These are phyloP conservation scores for Hordeum marinum DNA, from an alignment of 176 grass and related monocot species.

Conservation along the genomic window DNA sequence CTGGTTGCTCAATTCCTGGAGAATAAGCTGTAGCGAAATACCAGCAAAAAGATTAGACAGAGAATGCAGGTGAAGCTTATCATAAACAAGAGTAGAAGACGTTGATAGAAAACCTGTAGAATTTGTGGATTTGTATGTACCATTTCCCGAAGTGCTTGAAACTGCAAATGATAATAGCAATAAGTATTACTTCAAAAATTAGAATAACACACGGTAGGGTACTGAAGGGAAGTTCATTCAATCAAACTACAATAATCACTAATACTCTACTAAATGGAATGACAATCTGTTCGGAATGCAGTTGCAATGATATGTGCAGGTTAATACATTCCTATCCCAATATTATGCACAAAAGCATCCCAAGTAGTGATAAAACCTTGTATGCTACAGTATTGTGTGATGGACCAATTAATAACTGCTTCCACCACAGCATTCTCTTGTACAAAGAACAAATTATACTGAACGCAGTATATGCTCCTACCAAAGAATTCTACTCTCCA, in stretches of 20 bases:
- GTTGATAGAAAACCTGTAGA: conserved; percentile 56
- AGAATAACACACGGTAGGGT: neutral
- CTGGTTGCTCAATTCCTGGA: conserved; percentile 88
- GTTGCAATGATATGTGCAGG: neutral
- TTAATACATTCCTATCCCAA: neutral
- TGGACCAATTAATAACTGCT: neutral
- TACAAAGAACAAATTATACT: neutral
- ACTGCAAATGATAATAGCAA: conserved; percentile 55
- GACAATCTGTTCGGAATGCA: neutral
- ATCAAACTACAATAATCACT: neutral
- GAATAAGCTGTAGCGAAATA: conserved; percentile 76
- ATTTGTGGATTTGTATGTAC: conserved; percentile 97
- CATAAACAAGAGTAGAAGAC: conserved; percentile 22
- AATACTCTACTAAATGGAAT: neutral
- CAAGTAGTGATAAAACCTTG: neutral
- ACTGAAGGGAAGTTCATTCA: neutral
- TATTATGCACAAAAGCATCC: neutral
- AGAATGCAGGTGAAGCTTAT: conserved; percentile 1
- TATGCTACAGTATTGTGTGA: neutral
- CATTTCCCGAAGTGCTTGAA: conserved; percentile 85
- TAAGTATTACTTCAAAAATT: conserved; percentile 20
- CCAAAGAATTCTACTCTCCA: neutral
- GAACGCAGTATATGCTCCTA: neutral
- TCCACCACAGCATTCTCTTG: neutral
- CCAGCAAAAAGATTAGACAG: conserved; percentile 10